Evolutionary conservation across 2,329 filamentous ascomycete species (phyloP).

Genomic region (Ceratocystis huliohia): DNA sequence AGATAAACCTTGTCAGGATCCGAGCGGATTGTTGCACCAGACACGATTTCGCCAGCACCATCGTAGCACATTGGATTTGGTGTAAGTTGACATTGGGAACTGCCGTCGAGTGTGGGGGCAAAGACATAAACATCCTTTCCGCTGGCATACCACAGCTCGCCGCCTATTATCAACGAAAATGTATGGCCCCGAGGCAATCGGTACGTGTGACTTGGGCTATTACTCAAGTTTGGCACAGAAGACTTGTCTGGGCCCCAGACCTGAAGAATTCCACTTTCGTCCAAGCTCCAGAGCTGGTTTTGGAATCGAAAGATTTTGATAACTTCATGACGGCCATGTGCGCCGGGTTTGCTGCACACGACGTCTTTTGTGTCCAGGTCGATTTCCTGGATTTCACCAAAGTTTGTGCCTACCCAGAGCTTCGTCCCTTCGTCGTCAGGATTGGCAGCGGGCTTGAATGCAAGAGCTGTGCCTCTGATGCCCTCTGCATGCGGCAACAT

Average conservation of each 20-base stretch:
- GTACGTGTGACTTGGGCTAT: constrained; percentile 59
- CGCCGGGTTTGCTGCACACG: constrained; percentile 52
- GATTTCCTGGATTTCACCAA: constrained; percentile 78
- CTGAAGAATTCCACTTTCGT: constrained; percentile 74
- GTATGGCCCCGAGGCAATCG: constrained; percentile 69
- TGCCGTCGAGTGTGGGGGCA: constrained; percentile 55
- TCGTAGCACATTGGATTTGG: constrained; percentile 57
- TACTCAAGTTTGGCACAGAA: constrained; percentile 60
- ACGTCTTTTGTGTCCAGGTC: constrained; percentile 65
- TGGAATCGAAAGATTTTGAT: constrained; percentile 74
- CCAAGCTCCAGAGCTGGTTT: constrained; percentile 86
- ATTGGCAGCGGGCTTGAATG: constrained; percentile 70
- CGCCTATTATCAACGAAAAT: constrained; percentile 76
- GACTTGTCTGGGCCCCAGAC: constrained; percentile 70
- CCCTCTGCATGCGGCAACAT: constrained; percentile 75
- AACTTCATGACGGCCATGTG: constrained; percentile 68
- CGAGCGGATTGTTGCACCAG: constrained; percentile 61
- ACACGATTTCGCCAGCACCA: constrained; percentile 74
- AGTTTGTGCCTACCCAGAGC: constrained; percentile 81
- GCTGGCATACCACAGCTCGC: constrained; percentile 74
- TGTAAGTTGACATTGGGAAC: constrained; percentile 61
- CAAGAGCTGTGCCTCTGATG: constrained; percentile 64
- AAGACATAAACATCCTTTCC: constrained; percentile 84
- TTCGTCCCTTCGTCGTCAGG: constrained; percentile 68
- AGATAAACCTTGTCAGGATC: constrained; percentile 74